These are phyloP conservation scores for Oidiodendron maius DNA, from an alignment of 495 filamentous ascomycete species.

Conservation along the genomic window DNA sequence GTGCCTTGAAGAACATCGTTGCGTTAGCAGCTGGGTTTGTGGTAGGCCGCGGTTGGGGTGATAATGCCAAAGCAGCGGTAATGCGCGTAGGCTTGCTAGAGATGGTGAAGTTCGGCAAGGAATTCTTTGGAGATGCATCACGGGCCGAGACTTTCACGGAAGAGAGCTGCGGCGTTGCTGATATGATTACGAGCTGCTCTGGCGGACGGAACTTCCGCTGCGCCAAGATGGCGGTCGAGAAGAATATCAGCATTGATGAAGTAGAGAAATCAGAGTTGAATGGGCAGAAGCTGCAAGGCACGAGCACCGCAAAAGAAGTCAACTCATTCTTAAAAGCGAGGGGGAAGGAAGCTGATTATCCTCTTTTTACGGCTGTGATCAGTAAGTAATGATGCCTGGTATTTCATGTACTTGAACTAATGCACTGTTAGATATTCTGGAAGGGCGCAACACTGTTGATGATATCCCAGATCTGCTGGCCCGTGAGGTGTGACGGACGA, in stretches of 20 bases:
- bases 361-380: conserved; percentile 83
- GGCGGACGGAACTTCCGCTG: conserved; percentile 92
- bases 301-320: conserved; percentile 84
- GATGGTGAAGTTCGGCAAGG: conserved; percentile 89
- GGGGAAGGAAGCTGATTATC: conserved; percentile 76
- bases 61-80: conserved; percentile 94
- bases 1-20: conserved; percentile 96
- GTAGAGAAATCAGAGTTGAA: conserved; percentile 88
- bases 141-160: conserved; percentile 84
- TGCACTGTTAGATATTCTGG: conserved; percentile 41
- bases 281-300: conserved; percentile 95
- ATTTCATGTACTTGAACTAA: neutral
- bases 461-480: conserved; percentile 56
- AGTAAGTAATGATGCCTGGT: conserved; percentile 34
- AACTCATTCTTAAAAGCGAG: conserved; percentile 77
- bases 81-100: conserved; percentile 94
- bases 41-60: conserved; percentile 92
- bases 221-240: conserved; percentile 80
- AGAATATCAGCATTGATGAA: conserved; percentile 72
- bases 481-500: conserved; percentile 23
- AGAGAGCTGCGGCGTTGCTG: conserved; percentile 92
- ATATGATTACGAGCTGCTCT: conserved; percentile 89
- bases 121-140: conserved; percentile 81
- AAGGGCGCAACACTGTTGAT: conserved; percentile 51
- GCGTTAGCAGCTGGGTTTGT: conserved; percentile 94